Evolutionary conservation across 2,329 filamentous ascomycete genomes (phyloP), one percentile per base, ranked within the genome.

Genomic region (Didymella pinodella): DNA sequence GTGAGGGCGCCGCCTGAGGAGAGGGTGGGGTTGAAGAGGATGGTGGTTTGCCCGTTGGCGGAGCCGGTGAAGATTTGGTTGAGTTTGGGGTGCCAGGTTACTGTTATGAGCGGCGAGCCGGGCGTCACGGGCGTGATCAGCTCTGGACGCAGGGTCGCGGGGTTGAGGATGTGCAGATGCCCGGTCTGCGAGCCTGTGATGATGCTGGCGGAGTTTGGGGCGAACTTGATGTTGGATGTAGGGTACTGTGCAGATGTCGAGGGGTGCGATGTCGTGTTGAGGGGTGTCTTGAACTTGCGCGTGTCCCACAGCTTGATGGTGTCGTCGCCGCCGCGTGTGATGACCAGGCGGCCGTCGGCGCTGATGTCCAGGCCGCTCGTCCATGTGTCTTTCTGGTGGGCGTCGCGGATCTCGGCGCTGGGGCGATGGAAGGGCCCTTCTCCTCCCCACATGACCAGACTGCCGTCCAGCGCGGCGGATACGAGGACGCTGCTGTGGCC

Each of bases 11-110:
- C 95, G 61, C 88, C 88, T 12, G 76, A 85, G 22, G 95, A 99
- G 67, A 88, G 88, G n/a, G 83, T 86, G 2, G 95, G 95, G 72
- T 91, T 94, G 81, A 95, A 99, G 47, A 99, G 88, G 41, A 98
- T 85, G 71, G 93, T 94, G 0, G 91, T 93, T 77, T 96, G 91
- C 56, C 89, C 88, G 72, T 97, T 97, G 51, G 92, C 92, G 45
- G 94, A 97, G 58, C 93, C 94, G 8, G 94, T 96, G 64, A 98
- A 79, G 70, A 99, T 97, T 74, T 99, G 95, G 75, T 99, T 98
- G 72, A 99, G 87, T 77, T 93, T 96, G 20, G 90, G 85, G 72
- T 99, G 94, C 95, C 95, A 99, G 62, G 91, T 83, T 26, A 96
- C 92, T 2, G 89, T 88, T 62, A 98, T 91, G 8, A 99, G 80